Evolutionary conservation across 2,329 filamentous ascomycete species (phyloP), one percentile per base, ranked within the genome.

Genomic region (Pseudogymnoascus sp.): DNA sequence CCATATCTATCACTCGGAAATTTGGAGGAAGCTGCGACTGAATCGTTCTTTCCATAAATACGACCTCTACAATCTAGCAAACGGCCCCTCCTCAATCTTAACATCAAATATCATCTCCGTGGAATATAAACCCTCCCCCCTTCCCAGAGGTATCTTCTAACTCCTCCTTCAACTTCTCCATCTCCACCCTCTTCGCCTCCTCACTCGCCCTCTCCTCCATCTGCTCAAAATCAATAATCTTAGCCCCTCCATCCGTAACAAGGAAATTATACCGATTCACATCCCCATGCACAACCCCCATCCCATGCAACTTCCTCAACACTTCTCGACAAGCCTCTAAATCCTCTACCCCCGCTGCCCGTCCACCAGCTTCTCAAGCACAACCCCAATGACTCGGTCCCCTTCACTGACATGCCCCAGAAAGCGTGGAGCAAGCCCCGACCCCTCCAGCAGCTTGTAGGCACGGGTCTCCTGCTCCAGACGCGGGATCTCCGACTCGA

Each of bases 241-340:
- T n/a, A n/a, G n/a, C n/a, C n/a, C n/a, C n/a, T n/a, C n/a, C n/a
- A n/a, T n/a, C n/a, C n/a, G n/a, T n/a, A n/a, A n/a, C n/a, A n/a
- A n/a, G n/a, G 64, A 75, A 76, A 64, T 75, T 77, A 63, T 74
- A 69, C 61, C 70, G 68, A 65, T 76, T 76, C 40, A 72, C 67
- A 64, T 76, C 75, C 17, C 73, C 71, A 66, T 76, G 73, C 33
- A 73, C 35, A 54, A 74, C 37, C 39, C 71, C 70, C 39, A 72
- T 60, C 21, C 62, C 36, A 63, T 73, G 71, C 21, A 74, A 61
- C 63, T 65, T 67, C 59, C 60, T 37, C 35, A 74, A 39, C 63
- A 67, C 66, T 36, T 60, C 44, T 64, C 70, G 61, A 64, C 74
- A 74, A 17, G 24, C 21, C 37, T 15, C 35, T 26, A 73, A 66